Evolutionary conservation across 805 yeast species (phyloP), one percentile per base, ranked within the genome.

Genomic region (Starmerella etchellsii): DNA sequence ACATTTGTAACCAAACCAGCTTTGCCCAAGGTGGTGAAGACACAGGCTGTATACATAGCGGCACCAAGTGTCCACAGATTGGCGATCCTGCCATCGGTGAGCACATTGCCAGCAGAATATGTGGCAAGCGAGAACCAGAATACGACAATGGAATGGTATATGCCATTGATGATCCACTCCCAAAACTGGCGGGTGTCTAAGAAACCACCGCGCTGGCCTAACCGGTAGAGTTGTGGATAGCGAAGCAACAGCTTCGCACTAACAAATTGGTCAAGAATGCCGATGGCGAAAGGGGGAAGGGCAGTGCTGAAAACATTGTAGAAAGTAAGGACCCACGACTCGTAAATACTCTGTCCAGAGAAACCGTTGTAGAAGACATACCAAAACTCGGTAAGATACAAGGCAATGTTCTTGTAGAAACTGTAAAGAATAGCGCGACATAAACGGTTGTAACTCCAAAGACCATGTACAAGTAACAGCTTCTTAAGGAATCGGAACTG

Each of bases 351-450:
- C 62, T 91, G 95, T 15, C 99, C 99, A 19, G 95, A 83, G 56
- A 74, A 91, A 4, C 84, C 88, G 59, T 87, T 91, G 44, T 77
- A 70, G 58, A 91, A 91, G 18, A 88, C 96, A 61, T 73, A 91
- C 98, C 98, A 91, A 61, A 91, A 91, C 64, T 91, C 98, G 3
- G 96, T 84, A 95, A 91, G 82, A 62, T 88, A 93, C 43, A 91
- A 70, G 2, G 95, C 84, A 55, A 91, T 82, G 56, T 91, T 91
- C 63, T 91, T 91, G 73, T 91, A 91, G 55, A 91, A 91, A 0
- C 96, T 85, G 59, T 88, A 91, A 46, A 91, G 68, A 49, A 91
- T 88, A 1, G 96, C 95, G 52, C 79, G 78, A 13, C 95, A 80
- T 40, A 88, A 77, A 57, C 99, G 74, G 58, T 87, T 96, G 58